phyloP scores from a whole-genome alignment of 2,329 filamentous ascomycete genomes.

The Exophiala mesophila region DNA sequence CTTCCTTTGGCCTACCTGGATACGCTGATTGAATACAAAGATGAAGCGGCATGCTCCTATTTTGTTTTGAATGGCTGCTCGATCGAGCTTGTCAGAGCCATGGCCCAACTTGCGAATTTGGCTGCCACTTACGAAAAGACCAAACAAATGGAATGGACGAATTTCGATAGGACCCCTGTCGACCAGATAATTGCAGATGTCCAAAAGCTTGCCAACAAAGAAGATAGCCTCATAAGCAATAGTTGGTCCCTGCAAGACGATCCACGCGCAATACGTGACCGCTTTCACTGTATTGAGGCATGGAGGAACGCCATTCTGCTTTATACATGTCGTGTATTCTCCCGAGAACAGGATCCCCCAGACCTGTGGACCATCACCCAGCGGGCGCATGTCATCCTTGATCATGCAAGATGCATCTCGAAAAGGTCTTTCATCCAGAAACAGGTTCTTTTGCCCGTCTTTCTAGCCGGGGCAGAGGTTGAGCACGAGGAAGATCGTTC shows the following conservation, averaged over 20 bases:
- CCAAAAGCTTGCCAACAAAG: constrained; percentile 23
- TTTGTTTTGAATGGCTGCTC: constrained; percentile 34
- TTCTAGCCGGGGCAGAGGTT: constrained; percentile 33
- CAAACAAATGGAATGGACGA: constrained; percentile 31
- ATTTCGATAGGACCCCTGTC: constrained; percentile 27
- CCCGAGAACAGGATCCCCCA: constrained; percentile 10
- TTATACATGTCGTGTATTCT: constrained; percentile 33
- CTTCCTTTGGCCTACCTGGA: constrained; percentile 27
- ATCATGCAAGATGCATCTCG: constrained; percentile 31
- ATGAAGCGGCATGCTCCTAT: constrained; percentile 28
- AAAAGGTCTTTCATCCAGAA: constrained; percentile 32
- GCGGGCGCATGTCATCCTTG: constrained; percentile 30
- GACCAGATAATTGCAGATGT: constrained; percentile 13
- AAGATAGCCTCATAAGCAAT: constrained; percentile 13
- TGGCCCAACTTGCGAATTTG: constrained; percentile 30
- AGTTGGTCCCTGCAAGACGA: not conserved
- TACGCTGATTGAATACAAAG: constrained; percentile 22
- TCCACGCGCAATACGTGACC: constrained; percentile 25
- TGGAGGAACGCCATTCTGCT: constrained; percentile 33
- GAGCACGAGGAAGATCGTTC: constrained; percentile 21
- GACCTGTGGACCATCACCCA: constrained; percentile 19
- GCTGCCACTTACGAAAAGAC: constrained; percentile 30
- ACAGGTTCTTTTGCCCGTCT: constrained; percentile 35
- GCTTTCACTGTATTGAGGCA: constrained; percentile 34
- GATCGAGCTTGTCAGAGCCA: constrained; percentile 26